Evolutionary conservation across 1,139 yeast genomes (phyloP).

Genomic region (Saccharomyces pastorianus): DNA sequence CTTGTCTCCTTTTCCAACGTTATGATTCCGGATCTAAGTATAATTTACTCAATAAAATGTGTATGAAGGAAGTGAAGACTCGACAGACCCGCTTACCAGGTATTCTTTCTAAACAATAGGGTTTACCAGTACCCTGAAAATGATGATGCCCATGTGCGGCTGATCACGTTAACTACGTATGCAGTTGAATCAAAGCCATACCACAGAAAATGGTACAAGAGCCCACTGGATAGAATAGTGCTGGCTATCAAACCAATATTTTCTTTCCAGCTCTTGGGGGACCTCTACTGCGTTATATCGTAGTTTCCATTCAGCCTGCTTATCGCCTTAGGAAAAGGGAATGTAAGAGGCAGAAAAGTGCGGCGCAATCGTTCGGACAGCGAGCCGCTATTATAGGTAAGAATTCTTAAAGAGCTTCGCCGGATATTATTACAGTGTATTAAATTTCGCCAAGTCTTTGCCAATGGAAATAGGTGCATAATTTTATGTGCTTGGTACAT

Average conservation of each 20-base stretch:
- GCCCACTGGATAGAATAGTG: constrained; percentile 58
- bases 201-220: constrained; percentile 65
- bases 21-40: not conserved
- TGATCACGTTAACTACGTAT: constrained; percentile 80
- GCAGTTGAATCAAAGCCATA: constrained; percentile 36
- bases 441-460: too few relatives aligned
- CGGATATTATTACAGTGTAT: too few relatives aligned
- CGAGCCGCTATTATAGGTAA: too few relatives aligned
- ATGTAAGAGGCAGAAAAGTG: too few relatives aligned
- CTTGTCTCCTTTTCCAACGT: not conserved
- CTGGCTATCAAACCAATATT: constrained; percentile 27
- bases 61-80: not conserved
- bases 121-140: constrained; percentile 44
- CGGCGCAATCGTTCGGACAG: too few relatives aligned
- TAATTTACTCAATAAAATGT: not conserved
- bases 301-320: too few relatives aligned
- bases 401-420: too few relatives aligned
- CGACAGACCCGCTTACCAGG: not conserved
- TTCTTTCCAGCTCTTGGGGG: too few relatives aligned
- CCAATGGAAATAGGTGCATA: too few relatives aligned
- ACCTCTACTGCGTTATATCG: too few relatives aligned
- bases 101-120: constrained; percentile 4
- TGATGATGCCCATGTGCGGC: constrained; percentile 83
- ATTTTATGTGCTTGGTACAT: too few relatives aligned
- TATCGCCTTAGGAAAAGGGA: too few relatives aligned